Base-by-base conservation (phyloP, 73 alveolate genomes). In the Blepharisma japonicum region DNA sequence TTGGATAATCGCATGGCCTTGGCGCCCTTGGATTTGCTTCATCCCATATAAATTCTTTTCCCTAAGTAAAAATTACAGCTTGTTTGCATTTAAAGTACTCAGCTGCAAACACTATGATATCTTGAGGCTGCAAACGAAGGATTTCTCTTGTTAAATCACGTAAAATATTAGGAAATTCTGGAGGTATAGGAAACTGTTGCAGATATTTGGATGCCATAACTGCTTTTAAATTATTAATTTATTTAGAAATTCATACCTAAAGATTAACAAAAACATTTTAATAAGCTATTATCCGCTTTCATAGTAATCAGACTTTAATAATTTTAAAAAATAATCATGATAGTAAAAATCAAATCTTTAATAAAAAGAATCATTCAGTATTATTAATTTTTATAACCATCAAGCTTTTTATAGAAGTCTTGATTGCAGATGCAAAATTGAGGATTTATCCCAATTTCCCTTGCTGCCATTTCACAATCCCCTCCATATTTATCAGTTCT, bases 151-250 rank as follows among this genome's bases (percentile, higher is more conserved):
- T 77, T 9, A 77, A 45, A 55, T 77, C 56, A 7, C 71, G 20
- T 4, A 77, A 38, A 38, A 77, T 68, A 6, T 27, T 11, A 6
- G 83, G 83, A 3, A 77, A 55, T 27, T 45, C 79, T 18, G 71
- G 68, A 55, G 83, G 83, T 4, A 77, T 77, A 14, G 79, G 25
- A 32, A 14, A 32, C 21, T 68, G 50, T 11, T 77, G 71, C 45
- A n/a, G 46, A 6, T 77, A 77, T 55, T 55, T 55, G 47, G 79
- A 51, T 6, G 83, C 83, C 83, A 77, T 77, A 32, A 32, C 42
- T 32, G 42, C 42, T 32, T 32, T 32, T 32, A 32, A 32, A 32
- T 32, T 32, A 32, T 32, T 32, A 32, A 32, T 3, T 32, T 32
- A 32, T 32, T 32, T 32, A 32, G 42, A 32, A 32, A 32, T 32